A percentile compares a stretch with the other conserved stretches of the same genome.
Conservation (phyloP, 2,329 filamentous ascomycete genomes). For the Ceratocystis cubensis region DNA sequence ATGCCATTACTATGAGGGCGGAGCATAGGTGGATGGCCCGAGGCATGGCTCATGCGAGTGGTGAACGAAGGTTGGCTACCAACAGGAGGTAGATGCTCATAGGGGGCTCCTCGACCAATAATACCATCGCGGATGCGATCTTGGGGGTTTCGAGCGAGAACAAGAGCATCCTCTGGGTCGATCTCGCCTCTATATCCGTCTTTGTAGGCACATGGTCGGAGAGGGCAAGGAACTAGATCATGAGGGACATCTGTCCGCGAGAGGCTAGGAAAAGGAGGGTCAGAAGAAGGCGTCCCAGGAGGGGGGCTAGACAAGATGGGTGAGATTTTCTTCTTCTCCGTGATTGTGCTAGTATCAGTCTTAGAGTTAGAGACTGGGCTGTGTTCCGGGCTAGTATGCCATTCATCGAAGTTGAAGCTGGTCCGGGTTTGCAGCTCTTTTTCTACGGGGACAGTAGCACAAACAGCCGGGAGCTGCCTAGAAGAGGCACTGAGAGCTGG, state of each 20-base stretch:
- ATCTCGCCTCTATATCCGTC: background rate
- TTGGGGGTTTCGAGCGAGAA: background rate
- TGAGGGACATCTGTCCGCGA: background rate
- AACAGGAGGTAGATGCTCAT: background rate
- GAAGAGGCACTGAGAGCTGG: background rate
- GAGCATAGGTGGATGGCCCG: background rate
- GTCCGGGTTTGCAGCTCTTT: background rate
- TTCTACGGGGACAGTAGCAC: background rate
- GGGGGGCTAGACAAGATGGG: background rate
- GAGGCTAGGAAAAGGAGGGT: background rate
- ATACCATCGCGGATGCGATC: background rate
- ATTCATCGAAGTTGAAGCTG: background rate
- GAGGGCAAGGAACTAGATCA: background rate
- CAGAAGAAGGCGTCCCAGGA: background rate
- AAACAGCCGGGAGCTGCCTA: background rate
- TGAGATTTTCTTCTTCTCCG: no score
- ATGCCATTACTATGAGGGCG: background rate
- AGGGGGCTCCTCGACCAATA: background rate
- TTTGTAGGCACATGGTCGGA: background rate
- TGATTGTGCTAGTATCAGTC: no score
- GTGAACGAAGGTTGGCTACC: background rate
- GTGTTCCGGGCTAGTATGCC: background rate
- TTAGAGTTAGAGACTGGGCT: background rate
- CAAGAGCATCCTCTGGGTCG: background rate
- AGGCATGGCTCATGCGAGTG: background rate